phyloP scores from a whole-genome alignment of 805 yeast genomes.

The Candida palmyrensis region DNA sequence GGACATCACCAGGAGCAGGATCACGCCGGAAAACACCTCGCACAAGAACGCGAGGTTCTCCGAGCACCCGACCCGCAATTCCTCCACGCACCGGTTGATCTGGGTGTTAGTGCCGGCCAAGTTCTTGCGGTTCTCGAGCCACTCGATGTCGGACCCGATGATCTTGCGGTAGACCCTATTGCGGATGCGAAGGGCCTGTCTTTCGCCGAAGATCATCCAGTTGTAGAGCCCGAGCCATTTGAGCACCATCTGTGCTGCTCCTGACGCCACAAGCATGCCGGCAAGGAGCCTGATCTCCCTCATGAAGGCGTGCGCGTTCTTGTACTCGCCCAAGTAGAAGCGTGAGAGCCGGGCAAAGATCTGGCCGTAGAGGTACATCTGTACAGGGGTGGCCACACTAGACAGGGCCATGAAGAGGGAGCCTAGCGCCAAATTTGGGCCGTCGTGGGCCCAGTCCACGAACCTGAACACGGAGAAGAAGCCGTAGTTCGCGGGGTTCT shows the following conservation, averaged over 20 bases:
- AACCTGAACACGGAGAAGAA: conserved; percentile 3
- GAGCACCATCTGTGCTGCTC: conserved; percentile 24
- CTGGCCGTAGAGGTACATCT: conserved; percentile 62
- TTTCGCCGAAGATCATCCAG: conserved; percentile 73
- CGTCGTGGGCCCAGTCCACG: conserved; percentile 1
- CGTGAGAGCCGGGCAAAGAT: conserved; percentile 41
- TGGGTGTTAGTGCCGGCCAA: conserved; percentile 63
- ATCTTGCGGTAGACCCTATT: conserved; percentile 37
- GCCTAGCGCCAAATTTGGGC: conserved; percentile 14
- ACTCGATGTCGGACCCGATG: conserved; percentile 38
- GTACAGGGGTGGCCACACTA: conserved; percentile 56
- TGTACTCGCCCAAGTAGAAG: conserved; percentile 26
- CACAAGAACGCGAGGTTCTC: conserved; percentile 58
- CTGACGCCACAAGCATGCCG: conserved; percentile 28
- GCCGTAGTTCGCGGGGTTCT: background rate
- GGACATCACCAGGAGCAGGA: conserved; percentile 57
- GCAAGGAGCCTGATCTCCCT: conserved; percentile 20
- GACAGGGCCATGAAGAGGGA: conserved; percentile 38
- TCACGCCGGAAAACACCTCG: conserved; percentile 48
- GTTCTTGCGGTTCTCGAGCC: conserved; percentile 59
- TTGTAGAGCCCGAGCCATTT: conserved; percentile 50
- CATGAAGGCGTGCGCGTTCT: conserved; percentile 17
- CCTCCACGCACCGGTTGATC: conserved; percentile 69
- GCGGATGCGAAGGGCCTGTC: conserved; percentile 58
- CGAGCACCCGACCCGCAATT: conserved; percentile 60